Percentiles rank a stretch among this genome's conserved stretches.
Conservation (phyloP, 176 grass and related monocot species). For the Pontederia crassipes region DNA sequence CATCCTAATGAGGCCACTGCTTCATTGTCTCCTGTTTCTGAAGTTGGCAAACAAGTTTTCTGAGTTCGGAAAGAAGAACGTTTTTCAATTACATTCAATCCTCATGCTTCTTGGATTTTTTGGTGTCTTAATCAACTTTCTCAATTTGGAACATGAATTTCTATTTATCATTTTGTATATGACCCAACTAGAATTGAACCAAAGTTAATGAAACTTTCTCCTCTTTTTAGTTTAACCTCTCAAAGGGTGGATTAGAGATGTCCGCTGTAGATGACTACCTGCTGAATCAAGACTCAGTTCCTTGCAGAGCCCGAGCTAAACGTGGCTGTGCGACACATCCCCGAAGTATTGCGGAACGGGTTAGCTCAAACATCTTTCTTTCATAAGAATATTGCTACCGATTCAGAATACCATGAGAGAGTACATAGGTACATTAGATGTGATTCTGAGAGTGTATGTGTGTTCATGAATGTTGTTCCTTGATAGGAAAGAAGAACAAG, state of each 20-base stretch:
- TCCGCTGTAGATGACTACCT: constrained; percentile 50
- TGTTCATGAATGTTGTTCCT: background rate
- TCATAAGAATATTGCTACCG: background rate
- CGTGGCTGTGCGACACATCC: constrained; percentile 92
- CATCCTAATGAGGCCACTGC: no score
- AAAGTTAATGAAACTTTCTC: background rate
- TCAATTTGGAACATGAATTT: no score
- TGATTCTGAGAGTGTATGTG: background rate
- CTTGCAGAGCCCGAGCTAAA: constrained; percentile 77
- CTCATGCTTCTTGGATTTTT: no score
- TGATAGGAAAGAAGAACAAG: constrained; percentile 84
- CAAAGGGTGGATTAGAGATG: constrained; percentile 57
- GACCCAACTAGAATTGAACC: background rate
- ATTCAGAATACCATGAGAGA: background rate
- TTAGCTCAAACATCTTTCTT: constrained; percentile 10
- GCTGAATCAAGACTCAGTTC: constrained; percentile 60
- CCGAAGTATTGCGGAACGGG: constrained; percentile 89
- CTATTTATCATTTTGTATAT: background rate
- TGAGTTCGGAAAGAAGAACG: no score
- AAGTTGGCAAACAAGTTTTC: no score
- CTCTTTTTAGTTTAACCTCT: constrained; percentile 46
- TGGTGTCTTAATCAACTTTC: no score
- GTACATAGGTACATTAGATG: background rate
- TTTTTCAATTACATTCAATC: no score
- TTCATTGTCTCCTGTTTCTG: no score